Evolutionary conservation across 2,329 filamentous ascomycete species (phyloP).

Genomic region (Mycosphaerella arachidis): DNA sequence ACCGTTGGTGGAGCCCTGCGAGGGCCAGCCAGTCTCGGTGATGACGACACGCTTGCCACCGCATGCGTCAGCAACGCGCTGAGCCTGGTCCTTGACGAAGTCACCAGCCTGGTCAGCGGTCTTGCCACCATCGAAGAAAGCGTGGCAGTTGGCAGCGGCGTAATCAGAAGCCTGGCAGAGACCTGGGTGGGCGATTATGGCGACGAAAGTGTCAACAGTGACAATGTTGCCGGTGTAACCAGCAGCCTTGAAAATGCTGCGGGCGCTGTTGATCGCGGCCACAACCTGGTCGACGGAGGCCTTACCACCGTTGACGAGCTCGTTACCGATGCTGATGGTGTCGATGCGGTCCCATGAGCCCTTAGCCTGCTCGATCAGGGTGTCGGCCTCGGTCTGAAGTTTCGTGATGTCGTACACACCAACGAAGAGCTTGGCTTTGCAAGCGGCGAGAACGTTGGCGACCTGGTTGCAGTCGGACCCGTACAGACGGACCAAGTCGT

Average conservation of each 20-base stretch:
- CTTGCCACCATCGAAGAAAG: slow-evolving; percentile 71
- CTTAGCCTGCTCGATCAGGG: slow-evolving; percentile 56
- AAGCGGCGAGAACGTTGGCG: slow-evolving; percentile 57
- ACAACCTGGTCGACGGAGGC: slow-evolving; percentile 49
- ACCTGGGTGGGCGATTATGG: slow-evolving; percentile 64
- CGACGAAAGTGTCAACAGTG: slow-evolving; percentile 72
- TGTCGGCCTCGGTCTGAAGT: slow-evolving; percentile 54
- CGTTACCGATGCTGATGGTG: slow-evolving; percentile 75
- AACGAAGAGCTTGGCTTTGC: slow-evolving; percentile 67
- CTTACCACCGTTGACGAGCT: slow-evolving; percentile 64
- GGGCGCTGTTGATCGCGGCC: slow-evolving; percentile 54
- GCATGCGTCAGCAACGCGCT: slow-evolving; percentile 46
- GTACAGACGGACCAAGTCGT: slow-evolving; percentile 68
- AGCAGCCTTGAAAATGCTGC: slow-evolving; percentile 52
- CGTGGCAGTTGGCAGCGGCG: slow-evolving; percentile 75
- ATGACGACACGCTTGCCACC: slow-evolving; percentile 62
- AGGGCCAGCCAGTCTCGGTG: slow-evolving; percentile 83
- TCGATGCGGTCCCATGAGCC: slow-evolving; percentile 65
- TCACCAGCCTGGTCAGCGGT: slow-evolving; percentile 58
- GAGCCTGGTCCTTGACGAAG: slow-evolving; percentile 59
- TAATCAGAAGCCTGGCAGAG: slow-evolving; percentile 72
- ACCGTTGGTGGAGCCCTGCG: slow-evolving; percentile 61
- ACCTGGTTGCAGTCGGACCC: slow-evolving; percentile 76
- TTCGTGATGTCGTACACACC: slow-evolving; percentile 65
- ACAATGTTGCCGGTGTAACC: slow-evolving; percentile 72